Conservation (phyloP, 192 early-diverging fungal genomes). For the Anaeromyces robustus region DNA sequence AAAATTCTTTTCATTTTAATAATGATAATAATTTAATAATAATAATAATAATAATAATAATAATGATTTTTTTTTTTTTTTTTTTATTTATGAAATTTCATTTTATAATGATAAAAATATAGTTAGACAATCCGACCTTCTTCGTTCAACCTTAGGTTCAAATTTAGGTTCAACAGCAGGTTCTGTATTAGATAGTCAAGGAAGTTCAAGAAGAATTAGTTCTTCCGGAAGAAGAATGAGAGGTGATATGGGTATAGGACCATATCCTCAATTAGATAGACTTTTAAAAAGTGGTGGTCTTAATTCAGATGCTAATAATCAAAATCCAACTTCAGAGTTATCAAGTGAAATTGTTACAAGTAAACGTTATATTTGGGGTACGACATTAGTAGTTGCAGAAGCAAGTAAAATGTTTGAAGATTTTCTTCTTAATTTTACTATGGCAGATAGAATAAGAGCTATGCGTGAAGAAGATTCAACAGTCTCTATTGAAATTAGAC, state of each 20-base stretch:
- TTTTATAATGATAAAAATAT: background rate
- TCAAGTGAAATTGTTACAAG: background rate
- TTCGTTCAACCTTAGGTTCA: background rate
- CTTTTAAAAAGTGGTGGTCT: background rate
- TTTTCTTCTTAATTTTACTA: conserved; percentile 61
- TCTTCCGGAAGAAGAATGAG: background rate
- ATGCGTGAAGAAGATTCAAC: background rate
- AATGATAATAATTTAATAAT: no score
- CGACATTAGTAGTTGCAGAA: conserved; percentile 76
- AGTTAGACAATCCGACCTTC: background rate
- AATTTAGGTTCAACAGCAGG: background rate
- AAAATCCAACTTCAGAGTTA: background rate
- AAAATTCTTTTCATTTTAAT: no score
- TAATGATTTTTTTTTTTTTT: no score
- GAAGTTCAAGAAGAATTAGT: background rate
- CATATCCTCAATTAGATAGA: background rate
- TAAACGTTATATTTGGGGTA: conserved; percentile 70
- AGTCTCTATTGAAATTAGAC: conserved; percentile 3
- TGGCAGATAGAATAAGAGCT: conserved; percentile 7
- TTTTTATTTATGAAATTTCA: no score
- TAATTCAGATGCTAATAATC: background rate
- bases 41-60: no score
- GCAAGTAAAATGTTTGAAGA: conserved; percentile 60
- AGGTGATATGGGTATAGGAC: background rate
- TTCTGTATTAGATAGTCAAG: background rate